These are phyloP conservation scores for Populus alba DNA, from an alignment of 345 rosid species.

Conservation along the genomic window DNA sequence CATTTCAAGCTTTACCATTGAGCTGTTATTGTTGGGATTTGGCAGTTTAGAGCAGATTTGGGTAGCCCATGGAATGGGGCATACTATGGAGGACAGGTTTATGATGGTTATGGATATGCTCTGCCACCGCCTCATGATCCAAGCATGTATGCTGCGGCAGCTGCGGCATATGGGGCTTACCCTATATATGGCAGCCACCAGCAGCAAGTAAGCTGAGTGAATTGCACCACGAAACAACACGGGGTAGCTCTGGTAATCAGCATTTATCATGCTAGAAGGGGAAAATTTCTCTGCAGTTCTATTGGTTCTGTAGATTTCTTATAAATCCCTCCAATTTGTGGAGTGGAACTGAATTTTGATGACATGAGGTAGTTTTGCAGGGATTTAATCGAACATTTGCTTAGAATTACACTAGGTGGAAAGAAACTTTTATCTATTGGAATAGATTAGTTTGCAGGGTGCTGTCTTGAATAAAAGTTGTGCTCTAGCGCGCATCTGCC, in stretches of 20 bases:
- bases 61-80: conserved; percentile 80
- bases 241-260: conserved; percentile 24
- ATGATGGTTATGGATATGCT: conserved; percentile 83
- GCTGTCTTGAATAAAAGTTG: background rate
- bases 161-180: conserved; percentile 66
- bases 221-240: background rate
- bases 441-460: conserved; percentile 13
- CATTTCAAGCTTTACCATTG: background rate
- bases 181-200: conserved; percentile 79
- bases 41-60: conserved; percentile 68
- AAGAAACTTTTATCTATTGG: conserved; percentile 5
- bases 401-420: conserved; percentile 8
- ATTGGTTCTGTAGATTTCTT: conserved; percentile 38
- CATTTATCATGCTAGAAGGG: conserved; percentile 20
- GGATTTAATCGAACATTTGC: conserved; percentile 37
- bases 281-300: conserved; percentile 25
- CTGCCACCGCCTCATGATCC: conserved; percentile 73
- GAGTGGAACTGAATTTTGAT: conserved; percentile 71
- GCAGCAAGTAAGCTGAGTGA: conserved; percentile 86
- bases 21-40: background rate
- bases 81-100: conserved; percentile 70
- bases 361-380: conserved; percentile 36
- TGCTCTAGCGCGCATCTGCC: background rate
- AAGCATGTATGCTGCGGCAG: conserved; percentile 61
- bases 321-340: conserved; percentile 43